Conservation (phyloP, 2,329 filamentous ascomycete species). For the Escovopsis sp. region DNA sequence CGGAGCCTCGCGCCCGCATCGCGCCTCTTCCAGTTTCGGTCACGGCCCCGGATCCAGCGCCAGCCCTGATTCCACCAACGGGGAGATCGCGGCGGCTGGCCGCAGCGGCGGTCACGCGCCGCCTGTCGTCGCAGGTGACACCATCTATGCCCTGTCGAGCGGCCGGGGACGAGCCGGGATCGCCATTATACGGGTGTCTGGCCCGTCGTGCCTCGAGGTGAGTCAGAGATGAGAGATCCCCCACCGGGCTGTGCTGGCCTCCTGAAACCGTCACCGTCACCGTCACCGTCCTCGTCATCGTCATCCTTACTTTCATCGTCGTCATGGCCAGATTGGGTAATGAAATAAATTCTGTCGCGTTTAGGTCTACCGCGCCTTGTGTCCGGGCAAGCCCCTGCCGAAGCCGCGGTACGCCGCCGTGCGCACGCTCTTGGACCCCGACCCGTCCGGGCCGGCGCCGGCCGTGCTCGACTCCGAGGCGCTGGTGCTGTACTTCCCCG, state of each 20-base stretch:
- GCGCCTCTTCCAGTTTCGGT: too few relatives aligned
- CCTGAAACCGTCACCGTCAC: too few relatives aligned
- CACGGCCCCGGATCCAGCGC: too few relatives aligned
- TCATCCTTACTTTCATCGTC: too few relatives aligned
- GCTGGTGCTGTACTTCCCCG: conserved; percentile 69
- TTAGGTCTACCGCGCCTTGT: conserved; percentile 37
- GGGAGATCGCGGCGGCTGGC: background rate
- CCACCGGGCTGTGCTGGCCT: background rate
- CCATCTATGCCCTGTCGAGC: conserved; percentile 87
- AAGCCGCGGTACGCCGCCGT: conserved; percentile 50
- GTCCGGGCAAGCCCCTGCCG: conserved; percentile 29
- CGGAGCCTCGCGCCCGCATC: conserved; percentile 5
- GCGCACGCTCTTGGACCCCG: conserved; percentile 53
- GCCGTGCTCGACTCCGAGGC: conserved; percentile 65
- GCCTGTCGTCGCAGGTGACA: conserved; percentile 28
- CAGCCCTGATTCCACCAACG: too few relatives aligned
- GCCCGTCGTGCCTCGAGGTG: conserved; percentile 57
- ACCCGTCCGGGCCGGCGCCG: conserved; percentile 4
- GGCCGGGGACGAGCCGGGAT: conserved; percentile 78
- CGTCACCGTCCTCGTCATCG: background rate
- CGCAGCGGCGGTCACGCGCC: background rate
- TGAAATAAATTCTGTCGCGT: too few relatives aligned
- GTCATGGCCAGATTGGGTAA: background rate
- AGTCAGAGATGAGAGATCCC: conserved; percentile 8
- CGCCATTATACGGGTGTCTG: conserved; percentile 78